These are phyloP conservation scores for Paraphaeosphaeria sporulosa DNA, from an alignment of 2,329 filamentous ascomycete species.

Conservation along the genomic window DNA sequence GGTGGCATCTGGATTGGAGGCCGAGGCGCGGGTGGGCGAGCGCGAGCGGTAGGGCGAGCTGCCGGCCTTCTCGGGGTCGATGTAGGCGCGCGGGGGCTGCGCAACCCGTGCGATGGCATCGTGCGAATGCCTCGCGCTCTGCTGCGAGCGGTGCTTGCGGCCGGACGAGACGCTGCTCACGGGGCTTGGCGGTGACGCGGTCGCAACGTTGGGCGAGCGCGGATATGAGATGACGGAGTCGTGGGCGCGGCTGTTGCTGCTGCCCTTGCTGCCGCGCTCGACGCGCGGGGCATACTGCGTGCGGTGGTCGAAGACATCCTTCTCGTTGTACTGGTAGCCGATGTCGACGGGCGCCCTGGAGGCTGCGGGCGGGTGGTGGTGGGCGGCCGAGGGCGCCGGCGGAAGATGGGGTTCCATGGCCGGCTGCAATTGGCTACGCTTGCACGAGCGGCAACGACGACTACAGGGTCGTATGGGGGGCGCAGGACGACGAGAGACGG, in stretches of 20 bases:
- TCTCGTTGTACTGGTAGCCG: conserved; percentile 34
- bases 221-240: conserved; percentile 50
- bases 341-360: conserved; percentile 21
- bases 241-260: conserved; percentile 35
- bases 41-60: conserved; percentile 28
- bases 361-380: conserved; percentile 18
- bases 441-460: conserved; percentile 36
- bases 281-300: conserved; percentile 22
- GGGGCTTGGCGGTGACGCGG: conserved; percentile 44
- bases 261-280: conserved; percentile 34
- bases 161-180: conserved; percentile 38
- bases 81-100: conserved; percentile 36
- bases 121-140: conserved; percentile 25
- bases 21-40: conserved; percentile 29
- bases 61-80: conserved; percentile 46
- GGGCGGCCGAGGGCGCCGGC: conserved; percentile 36
- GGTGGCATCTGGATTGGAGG: conserved; percentile 29
- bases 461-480: conserved; percentile 24
- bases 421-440: conserved; percentile 35
- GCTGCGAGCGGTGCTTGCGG: conserved; percentile 25
- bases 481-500: conserved; percentile 30
- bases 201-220: conserved; percentile 39
- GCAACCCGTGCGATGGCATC: conserved; percentile 21
- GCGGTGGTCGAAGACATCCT: conserved; percentile 27
- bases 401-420: conserved; percentile 45